A percentile compares a stretch with the other conserved stretches of the same genome.
Evolutionary conservation across 495 filamentous ascomycete species (phyloP).

Genomic region (Talaromyces thailandensis): DNA sequence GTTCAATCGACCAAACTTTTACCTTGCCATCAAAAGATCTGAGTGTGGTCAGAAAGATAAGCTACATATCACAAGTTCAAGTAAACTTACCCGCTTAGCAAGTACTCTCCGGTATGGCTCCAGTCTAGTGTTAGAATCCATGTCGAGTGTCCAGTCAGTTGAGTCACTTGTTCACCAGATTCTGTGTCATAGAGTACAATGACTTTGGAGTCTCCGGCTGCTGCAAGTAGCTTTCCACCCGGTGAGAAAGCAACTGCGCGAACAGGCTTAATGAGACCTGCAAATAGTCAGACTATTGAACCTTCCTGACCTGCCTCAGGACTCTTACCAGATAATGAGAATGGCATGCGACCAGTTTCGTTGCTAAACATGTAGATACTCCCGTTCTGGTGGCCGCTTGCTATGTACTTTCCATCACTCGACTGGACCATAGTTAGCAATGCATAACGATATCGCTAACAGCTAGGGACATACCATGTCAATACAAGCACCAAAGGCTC

Average conservation of each 20-base stretch:
- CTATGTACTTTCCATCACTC: conserved; percentile 72
- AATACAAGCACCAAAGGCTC: conserved; percentile 79
- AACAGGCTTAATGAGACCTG: conserved; percentile 79
- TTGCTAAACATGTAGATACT: conserved; percentile 94
- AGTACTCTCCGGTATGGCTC: conserved; percentile 88
- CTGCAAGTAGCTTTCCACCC: conserved; percentile 72
- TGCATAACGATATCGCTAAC: neutral
- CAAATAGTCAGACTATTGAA: neutral
- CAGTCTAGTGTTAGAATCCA: conserved; percentile 89
- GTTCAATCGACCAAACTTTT: conserved; percentile 88
- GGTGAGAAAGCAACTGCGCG: conserved; percentile 82
- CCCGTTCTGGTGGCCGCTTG: conserved; percentile 87
- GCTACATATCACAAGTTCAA: neutral
- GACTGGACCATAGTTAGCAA: conserved; percentile 31
- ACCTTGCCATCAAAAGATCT: conserved; percentile 83
- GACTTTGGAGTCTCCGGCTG: conserved; percentile 81
- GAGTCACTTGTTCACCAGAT: conserved; percentile 87
- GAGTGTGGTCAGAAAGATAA: neutral
- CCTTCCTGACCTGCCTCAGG: neutral
- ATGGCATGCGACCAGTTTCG: conserved; percentile 72
- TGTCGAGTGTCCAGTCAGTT: conserved; percentile 65
- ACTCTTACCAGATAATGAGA: conserved; percentile 71
- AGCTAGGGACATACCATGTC: conserved; percentile 51
- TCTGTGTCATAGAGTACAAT: conserved; percentile 87
- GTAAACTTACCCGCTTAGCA: conserved; percentile 67